Base-by-base conservation (phyloP, 768 basidiomycete species). In the Suillus occidentalis region DNA sequence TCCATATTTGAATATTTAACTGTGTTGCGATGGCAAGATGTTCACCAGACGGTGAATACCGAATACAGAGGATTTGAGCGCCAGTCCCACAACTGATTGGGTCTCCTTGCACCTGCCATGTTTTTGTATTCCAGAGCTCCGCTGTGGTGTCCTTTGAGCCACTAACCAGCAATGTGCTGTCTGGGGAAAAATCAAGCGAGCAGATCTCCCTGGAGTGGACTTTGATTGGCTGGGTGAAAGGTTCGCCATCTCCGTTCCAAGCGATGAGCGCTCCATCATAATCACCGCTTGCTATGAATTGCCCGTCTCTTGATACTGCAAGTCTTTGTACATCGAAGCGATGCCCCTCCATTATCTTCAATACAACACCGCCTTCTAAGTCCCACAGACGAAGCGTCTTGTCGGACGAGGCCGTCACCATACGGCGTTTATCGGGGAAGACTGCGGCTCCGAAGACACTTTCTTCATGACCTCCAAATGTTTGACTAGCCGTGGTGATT, bases 271-370 rank as follows among this genome's bases (percentile, higher is more conserved):
- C 56, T 22, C 56, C 56, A 9, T 22, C 9, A 2, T 9, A 0
- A 57, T 39, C 56, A 3, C 56, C 56, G 16, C 56, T 57, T 25
- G 37, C 14, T 39, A 57, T 57, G 8, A 39, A 25, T 25, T 57
- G 8, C 14, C 56, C 56, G 4, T 57, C 22, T 39, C 14, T 39
- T 18, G 56, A 57, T 16, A 57, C 22, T 9, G 56, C 56, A 16
- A 18, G 22, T 39, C 1, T 1, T 25, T 8, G 14, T 39, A 57
- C 16, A 5, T 0, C 10, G 3, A 4, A 13, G n/a, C 8, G 34
- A 37, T 57, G 55, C 34, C 55, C 55, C n/a, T 37, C n/a, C n/a
- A 57, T 57, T 37, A 2, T 37, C n/a, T 57, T 57, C 55, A 57
- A 57, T 4, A 37, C n/a, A 2, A 37, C 36, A 0, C 55, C 55